Conservation (phyloP, 495 filamentous ascomycete species). For the Xylaria curta region DNA sequence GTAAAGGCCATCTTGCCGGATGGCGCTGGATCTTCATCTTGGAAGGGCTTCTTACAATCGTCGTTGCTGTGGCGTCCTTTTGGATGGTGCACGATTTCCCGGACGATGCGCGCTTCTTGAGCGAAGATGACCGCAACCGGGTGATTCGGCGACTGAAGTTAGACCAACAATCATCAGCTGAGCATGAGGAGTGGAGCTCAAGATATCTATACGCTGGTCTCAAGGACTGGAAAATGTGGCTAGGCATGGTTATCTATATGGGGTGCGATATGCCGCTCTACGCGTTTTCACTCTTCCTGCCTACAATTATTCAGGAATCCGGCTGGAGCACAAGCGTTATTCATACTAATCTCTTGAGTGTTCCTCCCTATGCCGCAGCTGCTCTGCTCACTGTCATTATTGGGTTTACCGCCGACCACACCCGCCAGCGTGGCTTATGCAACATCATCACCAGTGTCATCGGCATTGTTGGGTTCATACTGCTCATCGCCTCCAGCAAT, state of each 20-base stretch:
- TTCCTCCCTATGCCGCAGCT: conserved; percentile 88
- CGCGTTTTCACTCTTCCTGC: conserved; percentile 89
- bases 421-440: conserved; percentile 76
- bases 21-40: conserved; percentile 90
- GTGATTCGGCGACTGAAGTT: conserved; percentile 74
- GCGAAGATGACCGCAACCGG: conserved; percentile 70
- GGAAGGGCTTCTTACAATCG: conserved; percentile 76
- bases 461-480: conserved; percentile 78
- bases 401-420: conserved; percentile 82
- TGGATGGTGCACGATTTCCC: conserved; percentile 94
- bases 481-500: conserved; percentile 69
- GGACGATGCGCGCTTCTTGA: conserved; percentile 79
- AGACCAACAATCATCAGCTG: conserved; percentile 79
- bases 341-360: conserved; percentile 78
- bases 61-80: conserved; percentile 76
- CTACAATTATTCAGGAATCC: conserved; percentile 77
- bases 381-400: conserved; percentile 76
- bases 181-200: conserved; percentile 81
- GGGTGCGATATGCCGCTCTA: conserved; percentile 78
- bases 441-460: conserved; percentile 76
- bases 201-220: conserved; percentile 76
- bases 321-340: conserved; percentile 67
- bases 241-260: conserved; percentile 80
- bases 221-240: conserved; percentile 88
- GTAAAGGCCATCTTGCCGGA: conserved; percentile 66